Percentiles rank a stretch among this genome's conserved stretches.
These are phyloP conservation scores for Saksenaea oblongispora DNA, from an alignment of 371 early-diverging fungal genomes.

Conservation along the genomic window DNA sequence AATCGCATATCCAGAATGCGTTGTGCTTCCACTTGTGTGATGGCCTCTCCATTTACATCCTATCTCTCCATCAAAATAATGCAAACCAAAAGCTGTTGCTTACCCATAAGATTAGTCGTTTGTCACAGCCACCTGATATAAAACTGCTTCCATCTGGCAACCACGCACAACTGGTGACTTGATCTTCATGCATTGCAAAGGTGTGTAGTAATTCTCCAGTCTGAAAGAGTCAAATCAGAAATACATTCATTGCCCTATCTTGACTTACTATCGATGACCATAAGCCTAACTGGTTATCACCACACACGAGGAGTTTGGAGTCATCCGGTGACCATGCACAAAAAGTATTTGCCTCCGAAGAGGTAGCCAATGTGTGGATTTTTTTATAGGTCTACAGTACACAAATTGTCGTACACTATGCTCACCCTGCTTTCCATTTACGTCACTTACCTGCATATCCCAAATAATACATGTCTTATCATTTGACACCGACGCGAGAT, in stretches of 20 bases:
- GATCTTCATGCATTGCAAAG: conserved; percentile 66
- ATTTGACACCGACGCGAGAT: conserved; percentile 89
- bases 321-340: conserved; percentile 93
- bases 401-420: neutral
- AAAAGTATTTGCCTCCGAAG: conserved; percentile 67
- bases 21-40: conserved; percentile 67
- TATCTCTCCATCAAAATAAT: conserved; percentile 16
- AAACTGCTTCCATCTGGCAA: conserved; percentile 74
- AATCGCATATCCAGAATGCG: conserved; percentile 88
- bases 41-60: conserved; percentile 60
- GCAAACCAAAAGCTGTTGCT: neutral
- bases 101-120: conserved; percentile 76
- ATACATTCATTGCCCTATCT: neutral
- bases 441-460: conserved; percentile 64
- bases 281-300: conserved; percentile 75
- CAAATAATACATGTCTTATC: conserved; percentile 89
- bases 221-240: conserved; percentile 20
- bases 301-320: conserved; percentile 72
- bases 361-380: conserved; percentile 41
- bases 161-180: conserved; percentile 86
- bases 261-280: conserved; percentile 79
- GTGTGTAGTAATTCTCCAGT: conserved; percentile 56
- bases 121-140: conserved; percentile 81
- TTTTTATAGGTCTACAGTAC: conserved; percentile 47
- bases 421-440: neutral